These are phyloP conservation scores for Arabis hirsuta DNA, from an alignment of 345 rosid species.

Conservation along the genomic window DNA sequence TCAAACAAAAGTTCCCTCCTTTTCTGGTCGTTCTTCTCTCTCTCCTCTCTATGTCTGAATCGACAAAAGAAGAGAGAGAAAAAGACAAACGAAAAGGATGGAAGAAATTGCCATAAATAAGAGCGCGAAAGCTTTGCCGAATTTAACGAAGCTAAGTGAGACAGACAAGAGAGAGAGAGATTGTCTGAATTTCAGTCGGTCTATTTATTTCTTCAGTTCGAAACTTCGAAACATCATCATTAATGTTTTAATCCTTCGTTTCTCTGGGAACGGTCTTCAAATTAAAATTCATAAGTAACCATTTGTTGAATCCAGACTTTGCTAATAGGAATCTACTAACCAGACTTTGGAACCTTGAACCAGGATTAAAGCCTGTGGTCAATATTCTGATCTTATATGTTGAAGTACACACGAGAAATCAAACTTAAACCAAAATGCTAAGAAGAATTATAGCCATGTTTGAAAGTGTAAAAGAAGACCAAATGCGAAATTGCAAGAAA, in stretches of 20 bases:
- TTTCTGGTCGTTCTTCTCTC: slow-evolving; percentile 11
- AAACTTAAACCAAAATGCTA: neutral
- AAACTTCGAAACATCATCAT: neutral
- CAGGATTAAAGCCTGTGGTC: neutral
- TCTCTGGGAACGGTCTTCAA: too few species aligned
- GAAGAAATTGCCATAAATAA: slow-evolving; percentile 34
- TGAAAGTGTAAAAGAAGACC: neutral
- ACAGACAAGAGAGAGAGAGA: neutral
- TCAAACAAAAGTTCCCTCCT: slow-evolving; percentile 27
- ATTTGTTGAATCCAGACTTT: neutral
- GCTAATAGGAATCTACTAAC: neutral
- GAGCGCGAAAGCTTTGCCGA: slow-evolving; percentile 40
- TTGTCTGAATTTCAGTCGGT: slow-evolving; percentile 23
- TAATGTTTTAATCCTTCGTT: neutral
- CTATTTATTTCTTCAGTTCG: neutral
- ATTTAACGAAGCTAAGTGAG: slow-evolving; percentile 25
- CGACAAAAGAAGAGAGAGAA: slow-evolving; percentile 26
- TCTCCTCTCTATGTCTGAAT: slow-evolving; percentile 29
- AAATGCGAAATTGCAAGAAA: slow-evolving; percentile 12
- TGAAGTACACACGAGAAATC: neutral
- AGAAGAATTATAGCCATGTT: neutral
- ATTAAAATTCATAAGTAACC: neutral
- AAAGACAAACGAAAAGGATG: slow-evolving; percentile 26
- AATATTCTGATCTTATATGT: slow-evolving; percentile 4
- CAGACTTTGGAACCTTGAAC: neutral